A percentile compares a stretch with the other conserved stretches of the same genome.
These are phyloP conservation scores for Penicillium goetzii DNA, from an alignment of 495 filamentous ascomycete species.

Conservation along the genomic window DNA sequence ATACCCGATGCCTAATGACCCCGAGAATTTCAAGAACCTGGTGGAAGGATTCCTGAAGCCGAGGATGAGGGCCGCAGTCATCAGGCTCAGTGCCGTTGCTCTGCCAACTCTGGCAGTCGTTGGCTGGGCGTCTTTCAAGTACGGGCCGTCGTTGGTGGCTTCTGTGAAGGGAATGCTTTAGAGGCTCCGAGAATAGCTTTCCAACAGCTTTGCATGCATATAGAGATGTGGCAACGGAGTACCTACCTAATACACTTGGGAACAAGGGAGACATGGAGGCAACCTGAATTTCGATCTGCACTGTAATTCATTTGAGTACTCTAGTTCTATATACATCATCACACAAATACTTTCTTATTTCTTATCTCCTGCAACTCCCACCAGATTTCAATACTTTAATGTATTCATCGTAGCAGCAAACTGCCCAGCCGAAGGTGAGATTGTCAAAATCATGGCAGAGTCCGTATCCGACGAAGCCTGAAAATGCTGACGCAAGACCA, in stretches of 20 bases:
- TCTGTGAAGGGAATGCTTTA: slow-evolving; percentile 24
- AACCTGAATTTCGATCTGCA: background rate
- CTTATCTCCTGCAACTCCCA: background rate
- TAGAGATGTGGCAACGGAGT: background rate
- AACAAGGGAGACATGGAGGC: background rate
- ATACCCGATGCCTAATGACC: slow-evolving; percentile 34
- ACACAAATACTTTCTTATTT: background rate
- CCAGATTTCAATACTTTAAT: background rate
- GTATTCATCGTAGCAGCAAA: slow-evolving; percentile 2
- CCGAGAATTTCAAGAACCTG: slow-evolving; percentile 27
- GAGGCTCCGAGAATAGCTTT: slow-evolving; percentile 9
- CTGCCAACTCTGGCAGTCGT: slow-evolving; percentile 15
- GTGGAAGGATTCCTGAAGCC: slow-evolving; percentile 21
- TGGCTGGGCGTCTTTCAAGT: slow-evolving; percentile 22
- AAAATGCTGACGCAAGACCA: slow-evolving; percentile 35
- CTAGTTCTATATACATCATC: background rate
- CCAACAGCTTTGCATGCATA: background rate
- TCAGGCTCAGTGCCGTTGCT: slow-evolving; percentile 21
- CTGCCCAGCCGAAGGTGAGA: background rate
- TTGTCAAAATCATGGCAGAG: slow-evolving; percentile 11
- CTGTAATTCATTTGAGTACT: background rate
- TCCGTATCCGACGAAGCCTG: slow-evolving; percentile 13
- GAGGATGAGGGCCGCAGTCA: slow-evolving; percentile 10
- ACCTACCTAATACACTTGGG: background rate
- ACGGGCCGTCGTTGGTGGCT: slow-evolving; percentile 13